Evolutionary conservation across 169 alveolate genomes (phyloP).

Genomic region (Plasmodium falciparum): DNA sequence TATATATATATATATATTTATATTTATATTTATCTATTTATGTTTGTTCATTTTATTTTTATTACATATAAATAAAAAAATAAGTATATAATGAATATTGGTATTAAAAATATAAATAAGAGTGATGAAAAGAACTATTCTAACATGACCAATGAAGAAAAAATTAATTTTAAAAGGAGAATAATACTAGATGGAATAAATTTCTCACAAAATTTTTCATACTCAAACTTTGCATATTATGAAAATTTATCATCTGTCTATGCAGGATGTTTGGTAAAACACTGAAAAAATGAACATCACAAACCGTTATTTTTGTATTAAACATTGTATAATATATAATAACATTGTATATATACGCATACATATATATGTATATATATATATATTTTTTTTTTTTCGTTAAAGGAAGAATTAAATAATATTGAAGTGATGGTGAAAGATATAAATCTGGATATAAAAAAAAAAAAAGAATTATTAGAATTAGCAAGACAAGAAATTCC

Average conservation of each 20-base stretch:
- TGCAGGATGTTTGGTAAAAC: constrained; percentile 27
- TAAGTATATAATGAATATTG: constrained; percentile 23
- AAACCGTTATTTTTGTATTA: not conserved
- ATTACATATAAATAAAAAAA: not conserved
- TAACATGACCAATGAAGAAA: constrained; percentile 66
- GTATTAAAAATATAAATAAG: constrained; percentile 30
- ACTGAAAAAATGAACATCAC: constrained; percentile 2
- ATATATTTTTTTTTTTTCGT: not conserved
- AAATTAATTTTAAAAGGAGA: constrained; percentile 18
- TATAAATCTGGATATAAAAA: constrained; percentile 32
- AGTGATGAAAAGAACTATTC: constrained; percentile 53
- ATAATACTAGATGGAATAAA: constrained; percentile 57
- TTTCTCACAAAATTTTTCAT: constrained; percentile 55
- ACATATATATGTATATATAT: constrained; percentile 1
- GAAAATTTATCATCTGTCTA: constrained; percentile 45
- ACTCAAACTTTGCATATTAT: constrained; percentile 47
- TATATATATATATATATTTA: too few relatives aligned
- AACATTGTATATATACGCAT: too few relatives aligned
- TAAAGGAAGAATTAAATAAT: constrained; percentile 46
- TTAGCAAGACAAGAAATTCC: constrained; percentile 57
- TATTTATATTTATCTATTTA: not conserved
- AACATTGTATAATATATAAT: not conserved
- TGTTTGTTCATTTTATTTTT: not conserved
- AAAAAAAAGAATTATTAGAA: constrained; percentile 46
- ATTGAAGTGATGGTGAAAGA: constrained; percentile 27